Evolutionary conservation across 1,284 basidiomycete genomes (phyloP).

Genomic region (Phylloboletellus chloephorus): DNA sequence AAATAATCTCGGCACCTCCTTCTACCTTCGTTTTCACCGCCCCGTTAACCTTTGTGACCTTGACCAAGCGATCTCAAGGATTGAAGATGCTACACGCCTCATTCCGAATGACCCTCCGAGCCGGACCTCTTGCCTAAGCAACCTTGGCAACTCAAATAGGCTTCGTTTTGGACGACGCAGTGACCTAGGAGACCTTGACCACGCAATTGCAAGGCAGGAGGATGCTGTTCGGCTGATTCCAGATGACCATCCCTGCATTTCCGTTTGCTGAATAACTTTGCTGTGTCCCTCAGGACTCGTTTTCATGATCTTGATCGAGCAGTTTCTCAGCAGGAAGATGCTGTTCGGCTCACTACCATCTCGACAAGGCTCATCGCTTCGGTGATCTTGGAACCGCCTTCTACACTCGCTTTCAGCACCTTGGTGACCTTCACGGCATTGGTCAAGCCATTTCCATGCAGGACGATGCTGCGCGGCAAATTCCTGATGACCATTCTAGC

Average conservation of each 20-base stretch:
- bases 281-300: background rate
- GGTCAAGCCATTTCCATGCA: background rate
- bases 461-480: background rate
- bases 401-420: background rate
- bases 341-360: background rate
- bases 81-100: background rate
- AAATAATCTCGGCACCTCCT: background rate
- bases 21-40: slow-evolving; percentile 4
- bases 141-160: background rate
- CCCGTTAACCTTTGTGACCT: slow-evolving; percentile 5
- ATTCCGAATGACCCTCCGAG: background rate
- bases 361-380: background rate
- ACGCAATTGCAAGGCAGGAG: background rate
- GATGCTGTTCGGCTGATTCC: slow-evolving; percentile 1
- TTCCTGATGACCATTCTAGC: background rate
- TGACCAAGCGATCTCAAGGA: slow-evolving; percentile 5
- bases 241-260: slow-evolving; percentile 1
- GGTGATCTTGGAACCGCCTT: background rate
- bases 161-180: background rate
- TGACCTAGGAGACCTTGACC: background rate
- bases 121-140: background rate
- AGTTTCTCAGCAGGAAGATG: background rate
- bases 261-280: background rate
- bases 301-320: background rate
- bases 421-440: background rate